These are phyloP conservation scores for Anethum foeniculum DNA, from an alignment of 140 eudicot species.

Conservation along the genomic window DNA sequence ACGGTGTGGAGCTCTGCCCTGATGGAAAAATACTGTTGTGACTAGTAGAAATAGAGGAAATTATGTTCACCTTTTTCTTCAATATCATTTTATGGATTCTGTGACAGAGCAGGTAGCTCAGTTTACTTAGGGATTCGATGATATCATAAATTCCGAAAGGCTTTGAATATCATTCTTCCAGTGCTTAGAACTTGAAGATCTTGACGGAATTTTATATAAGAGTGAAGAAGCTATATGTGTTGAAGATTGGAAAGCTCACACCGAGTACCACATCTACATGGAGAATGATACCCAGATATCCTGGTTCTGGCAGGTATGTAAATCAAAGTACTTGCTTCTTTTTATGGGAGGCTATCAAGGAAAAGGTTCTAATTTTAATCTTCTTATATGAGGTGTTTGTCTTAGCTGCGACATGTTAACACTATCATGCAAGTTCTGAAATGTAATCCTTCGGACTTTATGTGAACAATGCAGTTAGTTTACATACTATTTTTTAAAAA, in stretches of 20 bases:
- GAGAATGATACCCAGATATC: slow-evolving; percentile 39
- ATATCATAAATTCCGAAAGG: slow-evolving; percentile 19
- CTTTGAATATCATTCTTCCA: slow-evolving; percentile 26
- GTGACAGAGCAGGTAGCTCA: slow-evolving; percentile 33
- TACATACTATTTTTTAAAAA: neutral
- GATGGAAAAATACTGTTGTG: slow-evolving; percentile 33
- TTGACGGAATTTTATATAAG: slow-evolving; percentile 42
- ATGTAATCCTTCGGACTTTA: neutral
- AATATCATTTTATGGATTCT: slow-evolving; percentile 33
- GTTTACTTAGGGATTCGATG: slow-evolving; percentile 42
- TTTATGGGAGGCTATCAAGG: neutral
- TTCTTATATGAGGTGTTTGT: neutral
- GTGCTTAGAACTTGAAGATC: slow-evolving; percentile 41
- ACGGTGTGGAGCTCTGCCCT: slow-evolving; percentile 39
- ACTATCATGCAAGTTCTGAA: neutral
- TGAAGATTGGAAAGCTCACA: slow-evolving; percentile 59
- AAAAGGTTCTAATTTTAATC: neutral
- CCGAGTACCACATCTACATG: slow-evolving; percentile 38
- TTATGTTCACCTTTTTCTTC: slow-evolving; percentile 39
- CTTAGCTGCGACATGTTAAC: neutral
- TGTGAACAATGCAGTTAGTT: neutral
- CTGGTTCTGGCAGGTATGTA: slow-evolving; percentile 64
- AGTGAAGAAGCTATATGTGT: slow-evolving; percentile 41
- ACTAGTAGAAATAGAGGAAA: slow-evolving; percentile 37
- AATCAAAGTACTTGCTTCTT: neutral